A percentile compares a stretch with the other conserved stretches of the same genome.
phyloP scores from a whole-genome alignment of 305 asterid genomes.

The Fraxinus paxiana region DNA sequence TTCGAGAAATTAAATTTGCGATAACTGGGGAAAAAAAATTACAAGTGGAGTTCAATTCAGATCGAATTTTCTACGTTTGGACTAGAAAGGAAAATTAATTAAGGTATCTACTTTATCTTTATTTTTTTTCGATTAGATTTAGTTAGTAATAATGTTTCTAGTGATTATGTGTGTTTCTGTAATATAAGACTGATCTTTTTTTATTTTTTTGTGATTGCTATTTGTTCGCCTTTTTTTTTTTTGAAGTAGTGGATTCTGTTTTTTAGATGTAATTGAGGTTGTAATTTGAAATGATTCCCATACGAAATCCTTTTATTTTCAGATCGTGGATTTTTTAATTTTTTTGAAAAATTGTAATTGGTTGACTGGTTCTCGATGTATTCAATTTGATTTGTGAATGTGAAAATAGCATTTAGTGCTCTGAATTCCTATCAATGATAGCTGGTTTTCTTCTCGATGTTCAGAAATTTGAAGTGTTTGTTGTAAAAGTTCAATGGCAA shows the following conservation, averaged over 20 bases:
- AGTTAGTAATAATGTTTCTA: background rate
- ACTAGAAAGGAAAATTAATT: background rate
- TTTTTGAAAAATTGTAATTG: background rate
- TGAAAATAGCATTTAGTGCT: constrained; percentile 13
- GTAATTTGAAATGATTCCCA: constrained; percentile 16
- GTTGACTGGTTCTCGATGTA: constrained; percentile 17
- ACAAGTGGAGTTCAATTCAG: background rate
- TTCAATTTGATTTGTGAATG: constrained; percentile 13
- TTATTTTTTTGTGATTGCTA: background rate
- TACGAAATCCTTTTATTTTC: background rate
- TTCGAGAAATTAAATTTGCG: background rate
- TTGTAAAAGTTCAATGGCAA: constrained; percentile 51
- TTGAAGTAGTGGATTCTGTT: constrained; percentile 6
- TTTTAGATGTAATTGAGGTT: background rate
- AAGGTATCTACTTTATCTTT: background rate
- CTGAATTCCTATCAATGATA: constrained; percentile 20
- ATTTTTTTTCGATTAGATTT: background rate
- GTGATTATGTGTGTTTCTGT: background rate
- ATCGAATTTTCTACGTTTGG: background rate
- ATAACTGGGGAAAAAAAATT: background rate
- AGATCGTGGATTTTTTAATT: background rate
- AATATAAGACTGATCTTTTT: constrained; percentile 8
- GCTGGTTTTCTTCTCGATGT: constrained; percentile 25
- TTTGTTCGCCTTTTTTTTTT: background rate
- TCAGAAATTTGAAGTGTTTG: constrained; percentile 33